Evolutionary conservation across 176 grass and related monocot genomes (phyloP).

Genomic region (Zoysia pacifica): DNA sequence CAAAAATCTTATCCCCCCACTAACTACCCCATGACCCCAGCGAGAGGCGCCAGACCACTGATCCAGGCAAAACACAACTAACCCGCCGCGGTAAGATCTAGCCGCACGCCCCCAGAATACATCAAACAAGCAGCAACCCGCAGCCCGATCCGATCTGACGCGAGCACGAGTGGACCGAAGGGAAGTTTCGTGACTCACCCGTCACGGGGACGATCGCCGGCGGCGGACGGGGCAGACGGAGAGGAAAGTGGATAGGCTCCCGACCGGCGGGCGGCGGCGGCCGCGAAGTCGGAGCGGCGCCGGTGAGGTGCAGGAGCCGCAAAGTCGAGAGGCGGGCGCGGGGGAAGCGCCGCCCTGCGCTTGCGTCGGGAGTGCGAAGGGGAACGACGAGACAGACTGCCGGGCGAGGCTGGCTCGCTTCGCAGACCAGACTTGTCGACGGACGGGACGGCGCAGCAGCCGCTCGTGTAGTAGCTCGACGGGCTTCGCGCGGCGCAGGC

Average conservation of each 20-base stretch:
- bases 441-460: neutral
- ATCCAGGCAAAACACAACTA: slow-evolving; percentile 20
- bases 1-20: neutral
- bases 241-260: neutral
- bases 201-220: neutral
- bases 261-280: neutral
- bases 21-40: neutral
- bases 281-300: neutral
- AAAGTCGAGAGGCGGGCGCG: neutral
- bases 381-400: too few relatives aligned
- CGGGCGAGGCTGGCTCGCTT: neutral
- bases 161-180: neutral
- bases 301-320: slow-evolving; percentile 13
- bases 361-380: too few relatives aligned
- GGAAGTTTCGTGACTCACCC: slow-evolving; percentile 25
- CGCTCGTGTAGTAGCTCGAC: neutral
- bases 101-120: neutral
- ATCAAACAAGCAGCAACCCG: neutral
- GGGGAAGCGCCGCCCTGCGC: neutral
- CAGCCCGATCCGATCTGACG: slow-evolving; percentile 28
- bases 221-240: neutral
- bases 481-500: neutral
- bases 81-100: slow-evolving; percentile 36
- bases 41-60: neutral
- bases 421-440: too few relatives aligned